Base-by-base conservation (phyloP, 1,284 basidiomycete species). In the Austropuccinia psidii region DNA sequence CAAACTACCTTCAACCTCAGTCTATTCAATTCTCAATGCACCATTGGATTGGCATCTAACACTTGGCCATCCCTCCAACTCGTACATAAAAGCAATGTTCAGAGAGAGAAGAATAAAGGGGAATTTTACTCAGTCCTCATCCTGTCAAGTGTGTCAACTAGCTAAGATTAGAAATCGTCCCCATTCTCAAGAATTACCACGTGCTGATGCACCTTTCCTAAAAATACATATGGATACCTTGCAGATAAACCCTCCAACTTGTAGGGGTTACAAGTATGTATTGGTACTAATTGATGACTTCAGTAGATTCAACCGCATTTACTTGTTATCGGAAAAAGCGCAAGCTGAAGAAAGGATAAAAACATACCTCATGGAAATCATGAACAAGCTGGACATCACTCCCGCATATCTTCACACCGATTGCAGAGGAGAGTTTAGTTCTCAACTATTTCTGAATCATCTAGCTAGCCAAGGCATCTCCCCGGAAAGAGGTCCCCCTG, bases 261-360 rank as follows among this genome's bases (percentile, higher is more conserved):
- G 39, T 21, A 11, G 19, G 11, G 13, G 21, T 13, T 3, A 45
- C 7, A 45, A 64, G 24, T 64, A 47, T 43, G 15, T 64, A 6
- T 24, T 64, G 1, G 61, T 64, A 3, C 7, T 64, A 1, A 64
- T 64, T 47, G 61, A 64, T 27, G 41, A 64, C 47, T 64, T 43
- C 21, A 45, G 39, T 3, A 2, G 60, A 1, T 62, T 62, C 60
- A 62, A 62, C 27, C 5, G 60, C 6, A 62, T 62, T 7, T 64
- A 64, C 33, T 21, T 64, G 3, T 13, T 64, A 4, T 13, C 27
- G 27, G 47, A 64, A 4, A 64, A 64, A 24, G 21, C 41, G 2
- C 39, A 64, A 6, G 37, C 41, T 8, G 31, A 58, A 37, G 31
- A 5, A 35, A 35, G 24, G 31, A 58, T 58, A 11, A 7, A 35